phyloP scores from a whole-genome alignment of 495 filamentous ascomycete genomes.

The Viridothelium virens region DNA sequence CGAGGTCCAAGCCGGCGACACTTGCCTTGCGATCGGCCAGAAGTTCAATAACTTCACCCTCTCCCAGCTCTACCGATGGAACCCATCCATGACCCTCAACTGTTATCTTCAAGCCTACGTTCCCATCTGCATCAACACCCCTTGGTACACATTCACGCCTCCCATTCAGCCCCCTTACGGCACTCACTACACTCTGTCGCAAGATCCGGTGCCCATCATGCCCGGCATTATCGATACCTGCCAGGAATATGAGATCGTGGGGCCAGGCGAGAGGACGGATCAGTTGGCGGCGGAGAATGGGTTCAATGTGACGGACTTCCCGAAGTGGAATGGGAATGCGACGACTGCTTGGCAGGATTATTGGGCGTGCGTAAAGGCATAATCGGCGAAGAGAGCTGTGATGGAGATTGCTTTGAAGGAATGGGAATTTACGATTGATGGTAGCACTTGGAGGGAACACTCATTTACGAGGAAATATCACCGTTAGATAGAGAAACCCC shows the following conservation, averaged over 20 bases:
- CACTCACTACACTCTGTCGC: background rate
- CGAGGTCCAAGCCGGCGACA: background rate
- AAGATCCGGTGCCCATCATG: conserved; percentile 1
- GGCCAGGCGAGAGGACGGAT: background rate
- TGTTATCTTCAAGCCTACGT: conserved; percentile 5
- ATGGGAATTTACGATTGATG: too few relatives aligned
- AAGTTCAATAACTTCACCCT: conserved; percentile 9
- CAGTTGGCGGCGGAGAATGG: background rate
- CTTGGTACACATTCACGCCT: conserved; percentile 8
- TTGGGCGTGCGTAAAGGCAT: conserved; percentile 1
- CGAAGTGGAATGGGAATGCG: conserved; percentile 2
- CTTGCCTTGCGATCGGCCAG: background rate
- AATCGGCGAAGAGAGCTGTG: background rate
- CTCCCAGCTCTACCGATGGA: conserved; percentile 9
- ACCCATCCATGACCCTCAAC: background rate
- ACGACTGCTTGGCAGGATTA: background rate
- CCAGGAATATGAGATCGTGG: background rate
- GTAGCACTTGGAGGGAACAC: too few relatives aligned
- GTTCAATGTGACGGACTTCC: background rate
- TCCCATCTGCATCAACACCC: conserved; percentile 6
- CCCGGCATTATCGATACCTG: background rate
- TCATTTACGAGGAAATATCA: too few relatives aligned
- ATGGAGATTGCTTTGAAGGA: too few relatives aligned
- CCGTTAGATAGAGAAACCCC: too few relatives aligned
- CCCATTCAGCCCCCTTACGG: conserved; percentile 1